Base-by-base conservation (phyloP, 192 early-diverging fungal species). In the Physocladia obscura region DNA sequence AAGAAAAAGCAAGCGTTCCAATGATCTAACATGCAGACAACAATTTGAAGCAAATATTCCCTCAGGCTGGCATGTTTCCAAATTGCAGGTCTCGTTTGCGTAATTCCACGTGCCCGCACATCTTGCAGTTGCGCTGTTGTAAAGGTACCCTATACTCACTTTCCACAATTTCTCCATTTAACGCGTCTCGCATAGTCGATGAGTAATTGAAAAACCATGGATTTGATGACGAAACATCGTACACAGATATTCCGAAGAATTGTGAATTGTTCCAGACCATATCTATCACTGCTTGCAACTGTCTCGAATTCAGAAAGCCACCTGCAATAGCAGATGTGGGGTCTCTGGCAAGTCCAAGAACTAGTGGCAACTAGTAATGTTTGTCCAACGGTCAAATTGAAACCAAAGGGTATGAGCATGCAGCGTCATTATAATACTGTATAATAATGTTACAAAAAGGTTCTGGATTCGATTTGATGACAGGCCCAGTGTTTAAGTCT, bases 221-320 rank as follows among this genome's bases (percentile, higher is more conserved):
- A 24, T 54, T 54, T 8, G 13, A 8, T 19, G 19, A 22, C 19
- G 30, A 35, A 19, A 59, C 34, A 27, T 59, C 57, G 34, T 59
- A 59, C 15, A 65, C 62, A 65, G 34, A 38, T 47, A 65, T 38
- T 30, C 62, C 62, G 21, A 27, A 32, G 36, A 65, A 65, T 34
- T 65, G 62, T 6, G 62, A 34, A 30, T 65, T 34, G 47, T 2
- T 51, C 24, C 6, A 17, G 17, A 59, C 15, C 15, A 36, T 6
- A 19, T 29, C 26, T 13, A 22, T 8, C 31, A 59, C 61, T 13
- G 61, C 61, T 49, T 44, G 44, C 22, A 63, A 27, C 13, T 13
- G 8, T 21, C 24, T 29, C n/a, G 61, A 26, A 1, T 63, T 29
- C 6, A 37, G 57, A 35, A 59, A 31, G 4, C 29, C 29, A 59